Evolutionary conservation across 768 basidiomycete species (phyloP).

Genomic region (Epithele typhae): DNA sequence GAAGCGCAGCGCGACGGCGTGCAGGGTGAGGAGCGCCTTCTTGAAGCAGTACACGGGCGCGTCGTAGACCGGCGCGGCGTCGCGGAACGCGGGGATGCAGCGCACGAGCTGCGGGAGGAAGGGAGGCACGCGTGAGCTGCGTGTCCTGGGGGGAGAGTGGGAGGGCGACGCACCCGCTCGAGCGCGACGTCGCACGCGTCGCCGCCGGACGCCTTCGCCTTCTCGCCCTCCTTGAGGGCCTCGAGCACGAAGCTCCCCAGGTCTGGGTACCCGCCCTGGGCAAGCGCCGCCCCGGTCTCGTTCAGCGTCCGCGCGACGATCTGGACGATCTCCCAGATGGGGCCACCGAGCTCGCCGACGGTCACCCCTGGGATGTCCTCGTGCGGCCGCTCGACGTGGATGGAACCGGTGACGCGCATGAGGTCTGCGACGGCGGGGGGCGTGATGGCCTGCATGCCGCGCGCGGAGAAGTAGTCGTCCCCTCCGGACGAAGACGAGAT

Average conservation of each 20-base stretch:
- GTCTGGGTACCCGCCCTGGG: slow-evolving; percentile 56
- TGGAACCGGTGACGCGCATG: slow-evolving; percentile 50
- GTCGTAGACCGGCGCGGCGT: slow-evolving; percentile 65
- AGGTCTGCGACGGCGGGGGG: slow-evolving; percentile 64
- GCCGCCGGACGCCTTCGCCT: slow-evolving; percentile 11
- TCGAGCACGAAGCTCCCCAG: slow-evolving; percentile 75
- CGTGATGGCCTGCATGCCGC: slow-evolving; percentile 54
- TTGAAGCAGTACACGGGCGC: slow-evolving; percentile 86
- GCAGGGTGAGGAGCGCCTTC: slow-evolving; percentile 81
- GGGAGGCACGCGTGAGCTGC: neutral
- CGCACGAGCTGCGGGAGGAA: slow-evolving; percentile 52
- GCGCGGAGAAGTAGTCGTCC: slow-evolving; percentile 57
- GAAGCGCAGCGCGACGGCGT: slow-evolving; percentile 67
- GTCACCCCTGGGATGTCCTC: slow-evolving; percentile 62
- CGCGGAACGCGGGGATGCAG: slow-evolving; percentile 78
- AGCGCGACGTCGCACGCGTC: slow-evolving; percentile 21
- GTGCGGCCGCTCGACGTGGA: slow-evolving; percentile 71
- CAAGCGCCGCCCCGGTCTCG: slow-evolving; percentile 68
- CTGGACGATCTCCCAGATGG: slow-evolving; percentile 66
- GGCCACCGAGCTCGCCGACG: slow-evolving; percentile 75
- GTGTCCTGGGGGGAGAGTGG: neutral
- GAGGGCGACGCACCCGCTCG: slow-evolving; percentile 20
- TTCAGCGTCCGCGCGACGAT: slow-evolving; percentile 59
- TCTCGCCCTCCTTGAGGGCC: slow-evolving; percentile 49
- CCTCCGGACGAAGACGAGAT: slow-evolving; percentile 54